Base-by-base conservation (phyloP, 768 basidiomycete genomes). In the Termitomyces bulborhizus region DNA sequence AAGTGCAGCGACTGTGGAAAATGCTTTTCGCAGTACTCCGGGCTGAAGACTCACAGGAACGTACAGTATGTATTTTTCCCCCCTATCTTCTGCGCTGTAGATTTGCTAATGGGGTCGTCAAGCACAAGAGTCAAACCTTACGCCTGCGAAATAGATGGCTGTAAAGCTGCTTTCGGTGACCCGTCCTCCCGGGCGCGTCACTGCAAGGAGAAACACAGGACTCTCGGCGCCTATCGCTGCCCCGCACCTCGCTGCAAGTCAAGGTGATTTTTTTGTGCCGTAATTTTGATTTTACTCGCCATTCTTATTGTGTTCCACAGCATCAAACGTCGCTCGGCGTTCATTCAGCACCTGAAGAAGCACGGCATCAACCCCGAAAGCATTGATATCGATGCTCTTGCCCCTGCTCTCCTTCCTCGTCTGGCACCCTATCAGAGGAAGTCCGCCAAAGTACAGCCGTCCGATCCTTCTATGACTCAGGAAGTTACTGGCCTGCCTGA, bases 111-210 rank as follows among this genome's bases (percentile, higher is more conserved):
- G 3, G 27, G 24, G 7, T 9, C 27, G 15, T 37, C 46, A 52
- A 86, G 85, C 54, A 77, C 82, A 13, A 71, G 70, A 43, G 67
- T 54, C 9, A 83, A 80, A 65, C 86, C 85, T 1, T 77, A 73
- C 60, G 51, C 50, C 5, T 90, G 88, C 60, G 72, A 70, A 13
- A 69, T 76, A 42, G 61, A 67, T 8, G 67, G 64, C 21, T 88
- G 86, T 62, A 54, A 51, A 9, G 71, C 77, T 31, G 66, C 71
- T 13, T 89, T 89, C 59, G 81, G 81, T 13, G 87, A 89, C 61
- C 86, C 85, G 11, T 88, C 87, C 0, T 88, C 87, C 44, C 72
- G 83, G 58, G 71, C 79, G 31, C 82, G 87, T 8, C 87, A 89
- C 61, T 73, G 76, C 53, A 81, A 77, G 62, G 85, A 88, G 66